Evolutionary conservation across 2,329 filamentous ascomycete species (phyloP).

Genomic region (Fusarium sp.): DNA sequence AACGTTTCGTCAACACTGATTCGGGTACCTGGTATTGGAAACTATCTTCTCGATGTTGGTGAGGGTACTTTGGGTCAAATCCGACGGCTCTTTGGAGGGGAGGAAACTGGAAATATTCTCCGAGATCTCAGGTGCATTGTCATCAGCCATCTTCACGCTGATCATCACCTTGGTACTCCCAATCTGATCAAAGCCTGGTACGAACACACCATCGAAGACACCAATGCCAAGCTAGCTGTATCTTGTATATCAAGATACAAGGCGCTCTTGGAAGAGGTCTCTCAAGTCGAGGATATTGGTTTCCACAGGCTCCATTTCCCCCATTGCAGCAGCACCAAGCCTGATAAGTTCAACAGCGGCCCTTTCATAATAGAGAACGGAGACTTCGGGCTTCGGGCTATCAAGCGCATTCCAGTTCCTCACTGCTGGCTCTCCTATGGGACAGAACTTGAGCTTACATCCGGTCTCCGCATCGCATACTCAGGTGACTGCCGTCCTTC

Average conservation of each 20-base stretch:
- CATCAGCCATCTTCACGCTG: constrained; percentile 95
- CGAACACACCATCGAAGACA: constrained; percentile 57
- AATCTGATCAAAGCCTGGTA: constrained; percentile 87
- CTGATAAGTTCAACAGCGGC: constrained; percentile 46
- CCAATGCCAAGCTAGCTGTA: constrained; percentile 66
- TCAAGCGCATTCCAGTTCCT: constrained; percentile 74
- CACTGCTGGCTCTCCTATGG: constrained; percentile 87
- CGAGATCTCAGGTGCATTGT: constrained; percentile 82
- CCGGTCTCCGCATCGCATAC: constrained; percentile 88
- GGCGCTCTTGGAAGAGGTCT: constrained; percentile 81
- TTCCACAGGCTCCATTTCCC: constrained; percentile 62
- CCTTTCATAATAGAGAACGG: constrained; percentile 54
- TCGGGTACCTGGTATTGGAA: constrained; percentile 85
- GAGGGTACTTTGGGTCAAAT: constrained; percentile 93
- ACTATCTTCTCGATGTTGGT: constrained; percentile 89
- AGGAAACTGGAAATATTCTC: constrained; percentile 77
- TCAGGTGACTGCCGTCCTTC: constrained; percentile 93
- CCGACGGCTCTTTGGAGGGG: constrained; percentile 73
- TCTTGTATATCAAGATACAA: constrained; percentile 78
- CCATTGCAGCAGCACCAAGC: constrained; percentile 36
- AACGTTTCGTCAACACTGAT: constrained; percentile 93
- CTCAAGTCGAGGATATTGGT: constrained; percentile 80
- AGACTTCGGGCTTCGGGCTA: constrained; percentile 69
- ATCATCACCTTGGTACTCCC: constrained; percentile 91
- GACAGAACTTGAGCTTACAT: constrained; percentile 79